A percentile compares a stretch with the other conserved stretches of the same genome.
Conservation (phyloP, 2,329 filamentous ascomycete species). For the Talaromyces sp. region DNA sequence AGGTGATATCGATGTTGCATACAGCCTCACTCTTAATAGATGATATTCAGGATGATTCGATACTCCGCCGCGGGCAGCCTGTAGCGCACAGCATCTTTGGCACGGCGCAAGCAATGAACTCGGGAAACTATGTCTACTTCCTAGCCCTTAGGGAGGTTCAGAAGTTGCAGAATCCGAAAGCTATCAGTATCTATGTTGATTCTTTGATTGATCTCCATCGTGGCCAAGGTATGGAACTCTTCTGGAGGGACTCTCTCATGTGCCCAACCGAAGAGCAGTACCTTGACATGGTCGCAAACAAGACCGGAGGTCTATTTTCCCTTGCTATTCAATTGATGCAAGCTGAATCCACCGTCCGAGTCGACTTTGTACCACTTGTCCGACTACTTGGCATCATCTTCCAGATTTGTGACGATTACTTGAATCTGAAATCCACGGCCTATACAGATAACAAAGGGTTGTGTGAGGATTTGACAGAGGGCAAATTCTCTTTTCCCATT, state of each 20-base stretch:
- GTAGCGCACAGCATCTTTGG: slow-evolving; percentile 48
- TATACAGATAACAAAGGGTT: slow-evolving; percentile 40
- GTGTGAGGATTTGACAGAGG: slow-evolving; percentile 43
- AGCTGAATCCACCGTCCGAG: slow-evolving; percentile 12
- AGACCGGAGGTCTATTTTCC: slow-evolving; percentile 28
- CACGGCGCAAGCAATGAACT: slow-evolving; percentile 47
- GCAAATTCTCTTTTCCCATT: slow-evolving; percentile 40
- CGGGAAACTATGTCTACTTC: slow-evolving; percentile 47
- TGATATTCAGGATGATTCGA: slow-evolving; percentile 47
- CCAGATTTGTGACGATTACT: slow-evolving; percentile 30
- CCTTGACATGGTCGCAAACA: slow-evolving; percentile 29
- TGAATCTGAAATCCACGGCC: slow-evolving; percentile 24
- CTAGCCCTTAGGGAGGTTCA: slow-evolving; percentile 36
- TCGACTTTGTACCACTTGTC: slow-evolving; percentile 22
- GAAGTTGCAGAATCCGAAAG: slow-evolving; percentile 32
- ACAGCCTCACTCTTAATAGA: slow-evolving; percentile 46
- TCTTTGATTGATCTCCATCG: slow-evolving; percentile 38
- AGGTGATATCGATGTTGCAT: slow-evolving; percentile 39
- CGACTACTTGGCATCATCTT: slow-evolving; percentile 26
- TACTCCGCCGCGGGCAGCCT: slow-evolving; percentile 44
- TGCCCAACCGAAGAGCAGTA: slow-evolving; percentile 29
- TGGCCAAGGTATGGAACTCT: slow-evolving; percentile 33
- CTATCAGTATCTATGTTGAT: slow-evolving; percentile 34
- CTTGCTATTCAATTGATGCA: slow-evolving; percentile 25
- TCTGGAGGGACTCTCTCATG: slow-evolving; percentile 20